Base-by-base conservation (phyloP, 805 yeast genomes). In the Yarrowia keelungensis region DNA sequence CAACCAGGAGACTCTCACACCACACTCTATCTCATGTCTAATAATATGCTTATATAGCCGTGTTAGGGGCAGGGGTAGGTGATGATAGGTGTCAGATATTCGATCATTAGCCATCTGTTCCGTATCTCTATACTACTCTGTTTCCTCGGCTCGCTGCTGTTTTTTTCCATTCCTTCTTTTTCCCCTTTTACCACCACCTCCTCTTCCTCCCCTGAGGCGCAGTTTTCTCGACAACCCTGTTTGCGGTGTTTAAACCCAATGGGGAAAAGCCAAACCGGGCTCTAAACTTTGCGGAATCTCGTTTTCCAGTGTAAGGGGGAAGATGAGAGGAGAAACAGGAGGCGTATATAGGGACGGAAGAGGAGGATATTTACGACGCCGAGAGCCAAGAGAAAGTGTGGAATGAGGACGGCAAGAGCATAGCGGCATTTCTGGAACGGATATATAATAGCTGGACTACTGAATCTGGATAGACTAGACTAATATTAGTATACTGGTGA, bases 31-130 rank as follows among this genome's bases (percentile, higher is more conserved):
- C 22, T 26, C 26, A 56, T 56, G 62, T 26, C 62, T 56, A 56
- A 38, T 56, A 26, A 39, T 56, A 56, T 56, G 62, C 62, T 56
- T 56, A 56, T 54, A 56, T 56, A 39, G 62, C 62, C 47, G 62
- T 56, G 47, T 15, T 26, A 26, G 32, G 36, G 59, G 22, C 19
- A 9, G 8, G 15, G 12, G 9, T 46, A 4, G 32, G 50, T 26
- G 39, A 11, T 11, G 10, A 38, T 38, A 8, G 32, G 32, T 26
- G 32, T 5, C 32, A 26, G 32, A 5, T 26, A 26, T 26, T 26
- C 32, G 32, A 5, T 26, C 32, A 26, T 26, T 26, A 5, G 32
- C 32, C 32, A 26, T 3, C 32, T 36, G 39, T 3, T 2, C 39
- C 8, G 39, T 36, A 11, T 42, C 10, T 22, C 14, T 46, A 39